Conservation (phyloP, 257 asterid genomes). For the Ocimum tenuiflorum region DNA sequence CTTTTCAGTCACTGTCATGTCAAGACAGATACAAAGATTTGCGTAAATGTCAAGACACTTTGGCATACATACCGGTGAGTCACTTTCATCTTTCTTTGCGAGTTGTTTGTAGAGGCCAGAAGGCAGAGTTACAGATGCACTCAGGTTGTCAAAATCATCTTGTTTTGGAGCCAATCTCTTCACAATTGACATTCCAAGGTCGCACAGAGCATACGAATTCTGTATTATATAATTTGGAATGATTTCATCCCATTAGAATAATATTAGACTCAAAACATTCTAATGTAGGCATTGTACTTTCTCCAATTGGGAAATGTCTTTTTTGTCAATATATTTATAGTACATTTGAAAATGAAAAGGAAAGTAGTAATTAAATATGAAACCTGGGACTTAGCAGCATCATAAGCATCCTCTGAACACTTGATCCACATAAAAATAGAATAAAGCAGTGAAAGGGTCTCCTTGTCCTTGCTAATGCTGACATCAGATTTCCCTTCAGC, state of each 20-base stretch:
- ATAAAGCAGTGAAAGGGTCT: conserved; percentile 44
- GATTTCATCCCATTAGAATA: conserved; percentile 19
- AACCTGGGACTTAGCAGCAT: conserved; percentile 75
- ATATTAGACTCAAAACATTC: conserved; percentile 14
- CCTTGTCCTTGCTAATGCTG: conserved; percentile 58
- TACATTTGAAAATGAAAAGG: conserved; percentile 5
- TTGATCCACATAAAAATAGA: conserved; percentile 63
- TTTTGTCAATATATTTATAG: conserved; percentile 3
- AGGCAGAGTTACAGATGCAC: conserved; percentile 56
- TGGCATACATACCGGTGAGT: conserved; percentile 43
- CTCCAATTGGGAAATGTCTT: background rate
- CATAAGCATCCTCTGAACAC: conserved; percentile 68
- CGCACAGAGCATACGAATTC: conserved; percentile 76
- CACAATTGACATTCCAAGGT: conserved; percentile 65
- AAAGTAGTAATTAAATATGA: conserved; percentile 12
- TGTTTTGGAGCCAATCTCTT: conserved; percentile 55
- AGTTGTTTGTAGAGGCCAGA: conserved; percentile 48
- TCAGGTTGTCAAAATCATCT: conserved; percentile 46
- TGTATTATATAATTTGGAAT: conserved; percentile 31
- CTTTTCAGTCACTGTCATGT: conserved; percentile 9
- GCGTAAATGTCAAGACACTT: conserved; percentile 12
- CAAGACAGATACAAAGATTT: conserved; percentile 12
- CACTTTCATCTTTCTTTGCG: conserved; percentile 46
- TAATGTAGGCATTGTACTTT: background rate
- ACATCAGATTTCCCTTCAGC: conserved; percentile 64